These are phyloP conservation scores for Podaxis rugospora DNA, from an alignment of 768 basidiomycete species.

Conservation along the genomic window DNA sequence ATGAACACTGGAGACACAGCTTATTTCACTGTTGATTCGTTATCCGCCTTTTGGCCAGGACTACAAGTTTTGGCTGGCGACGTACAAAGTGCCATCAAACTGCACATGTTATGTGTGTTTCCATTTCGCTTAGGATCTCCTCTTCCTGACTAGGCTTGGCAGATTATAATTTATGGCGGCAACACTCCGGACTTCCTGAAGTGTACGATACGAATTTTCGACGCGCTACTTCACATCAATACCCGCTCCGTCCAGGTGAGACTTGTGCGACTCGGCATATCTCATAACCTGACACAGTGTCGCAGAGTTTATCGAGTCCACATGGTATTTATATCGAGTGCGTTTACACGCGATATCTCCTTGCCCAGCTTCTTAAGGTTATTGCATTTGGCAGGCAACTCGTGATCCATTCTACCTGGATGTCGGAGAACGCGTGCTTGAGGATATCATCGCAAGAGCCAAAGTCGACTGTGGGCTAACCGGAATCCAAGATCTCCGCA, in stretches of 20 bases:
- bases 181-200: slow-evolving; percentile 86
- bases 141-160: not conserved
- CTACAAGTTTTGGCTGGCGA: slow-evolving; percentile 86
- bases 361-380: not conserved
- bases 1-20: slow-evolving; percentile 72
- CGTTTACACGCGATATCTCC: slow-evolving; percentile 17
- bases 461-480: slow-evolving; percentile 86
- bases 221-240: slow-evolving; percentile 70
- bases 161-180: slow-evolving; percentile 94
- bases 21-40: slow-evolving; percentile 83
- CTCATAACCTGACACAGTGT: not conserved
- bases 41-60: slow-evolving; percentile 98
- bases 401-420: slow-evolving; percentile 90
- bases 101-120: slow-evolving; percentile 81
- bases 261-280: not conserved
- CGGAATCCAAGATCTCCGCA: slow-evolving; percentile 75
- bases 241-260: slow-evolving; percentile 73
- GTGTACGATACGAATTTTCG: slow-evolving; percentile 80
- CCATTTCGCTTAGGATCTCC: not conserved
- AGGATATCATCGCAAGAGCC: slow-evolving; percentile 67
- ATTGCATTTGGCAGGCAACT: slow-evolving; percentile 61
- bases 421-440: slow-evolving; percentile 80
- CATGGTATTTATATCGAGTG: slow-evolving; percentile 91
- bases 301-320: slow-evolving; percentile 90
- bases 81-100: slow-evolving; percentile 84